Evolutionary conservation across 2,329 filamentous ascomycete species (phyloP).

Genomic region (Fusarium avenaceum): DNA sequence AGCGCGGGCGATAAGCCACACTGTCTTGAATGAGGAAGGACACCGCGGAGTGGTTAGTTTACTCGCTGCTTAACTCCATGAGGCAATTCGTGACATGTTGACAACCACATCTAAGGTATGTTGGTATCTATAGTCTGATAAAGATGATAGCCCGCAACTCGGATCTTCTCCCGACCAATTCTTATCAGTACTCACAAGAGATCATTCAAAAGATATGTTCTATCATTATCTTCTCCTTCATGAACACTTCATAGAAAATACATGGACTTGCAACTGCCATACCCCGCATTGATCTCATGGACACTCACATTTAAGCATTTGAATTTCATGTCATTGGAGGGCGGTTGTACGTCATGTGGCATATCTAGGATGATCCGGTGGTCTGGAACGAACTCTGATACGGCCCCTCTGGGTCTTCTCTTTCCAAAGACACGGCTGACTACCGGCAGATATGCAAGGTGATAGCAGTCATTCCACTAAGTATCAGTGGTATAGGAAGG

Average conservation of each 20-base stretch:
- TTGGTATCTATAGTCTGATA: not conserved
- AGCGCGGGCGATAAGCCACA: constrained; percentile 11
- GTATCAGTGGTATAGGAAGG: too few relatives aligned
- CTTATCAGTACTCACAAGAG: not conserved
- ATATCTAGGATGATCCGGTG: not conserved
- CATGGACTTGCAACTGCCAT: not conserved
- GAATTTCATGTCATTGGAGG: not conserved
- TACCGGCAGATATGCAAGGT: rapidly evolving
- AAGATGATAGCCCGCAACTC: not conserved
- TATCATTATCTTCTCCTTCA: too few relatives aligned
- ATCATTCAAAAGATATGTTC: not conserved
- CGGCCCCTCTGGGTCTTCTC: not conserved
- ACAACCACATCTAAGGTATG: not conserved
- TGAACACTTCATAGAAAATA: too few relatives aligned
- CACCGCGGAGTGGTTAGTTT: constrained; percentile 5
- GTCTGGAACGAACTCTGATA: constrained; percentile 3
- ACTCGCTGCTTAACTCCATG: too few relatives aligned
- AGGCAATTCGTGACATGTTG: constrained; percentile 4
- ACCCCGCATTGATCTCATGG: not conserved
- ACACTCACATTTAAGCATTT: not conserved
- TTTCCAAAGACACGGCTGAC: not conserved
- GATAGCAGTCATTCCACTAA: too few relatives aligned
- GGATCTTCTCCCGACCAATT: not conserved
- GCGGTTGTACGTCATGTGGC: not conserved
- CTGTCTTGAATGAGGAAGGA: constrained; percentile 13